phyloP scores from a whole-genome alignment of 2,329 filamentous ascomycete species.

The Exophiala mesophila region DNA sequence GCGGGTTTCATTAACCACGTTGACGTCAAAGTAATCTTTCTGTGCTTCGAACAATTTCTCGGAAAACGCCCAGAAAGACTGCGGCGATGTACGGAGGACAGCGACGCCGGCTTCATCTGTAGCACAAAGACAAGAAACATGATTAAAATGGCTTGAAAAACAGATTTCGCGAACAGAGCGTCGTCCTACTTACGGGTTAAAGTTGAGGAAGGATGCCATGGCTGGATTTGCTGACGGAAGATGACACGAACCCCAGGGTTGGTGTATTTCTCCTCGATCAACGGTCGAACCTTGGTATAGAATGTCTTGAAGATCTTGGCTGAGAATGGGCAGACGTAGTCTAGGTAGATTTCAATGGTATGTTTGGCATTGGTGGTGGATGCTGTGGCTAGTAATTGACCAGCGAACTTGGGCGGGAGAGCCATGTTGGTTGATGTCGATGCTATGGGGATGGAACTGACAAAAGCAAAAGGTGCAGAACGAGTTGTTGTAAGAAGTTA shows the following conservation, averaged over 20 bases:
- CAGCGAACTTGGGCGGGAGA: slow-evolving; percentile 55
- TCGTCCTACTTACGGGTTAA: slow-evolving; percentile 38
- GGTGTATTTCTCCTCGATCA: slow-evolving; percentile 57
- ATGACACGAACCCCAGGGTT: slow-evolving; percentile 61
- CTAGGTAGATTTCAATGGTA: slow-evolving; percentile 62
- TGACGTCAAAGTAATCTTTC: slow-evolving; percentile 76
- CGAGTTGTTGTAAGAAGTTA: too few species aligned
- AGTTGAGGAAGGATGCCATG: slow-evolving; percentile 87
- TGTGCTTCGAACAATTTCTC: slow-evolving; percentile 65
- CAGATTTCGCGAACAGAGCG: neutral
- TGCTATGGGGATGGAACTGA: too few species aligned
- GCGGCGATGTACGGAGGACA: slow-evolving; percentile 64
- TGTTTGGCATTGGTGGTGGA: slow-evolving; percentile 44
- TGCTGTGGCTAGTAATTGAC: slow-evolving; percentile 42
- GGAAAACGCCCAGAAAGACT: slow-evolving; percentile 76
- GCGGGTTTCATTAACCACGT: slow-evolving; percentile 74
- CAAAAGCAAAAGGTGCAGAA: too few species aligned
- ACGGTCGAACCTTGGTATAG: slow-evolving; percentile 59
- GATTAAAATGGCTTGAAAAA: neutral
- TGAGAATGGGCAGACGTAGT: slow-evolving; percentile 83
- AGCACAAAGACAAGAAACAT: neutral
- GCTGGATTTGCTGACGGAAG: slow-evolving; percentile 88
- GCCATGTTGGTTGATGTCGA: slow-evolving; percentile 47
- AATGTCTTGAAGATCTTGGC: slow-evolving; percentile 74
- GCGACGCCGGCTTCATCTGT: slow-evolving; percentile 69